Evolutionary conservation across 169 alveolate genomes (phyloP).

Genomic region (Plasmodium fragile): DNA sequence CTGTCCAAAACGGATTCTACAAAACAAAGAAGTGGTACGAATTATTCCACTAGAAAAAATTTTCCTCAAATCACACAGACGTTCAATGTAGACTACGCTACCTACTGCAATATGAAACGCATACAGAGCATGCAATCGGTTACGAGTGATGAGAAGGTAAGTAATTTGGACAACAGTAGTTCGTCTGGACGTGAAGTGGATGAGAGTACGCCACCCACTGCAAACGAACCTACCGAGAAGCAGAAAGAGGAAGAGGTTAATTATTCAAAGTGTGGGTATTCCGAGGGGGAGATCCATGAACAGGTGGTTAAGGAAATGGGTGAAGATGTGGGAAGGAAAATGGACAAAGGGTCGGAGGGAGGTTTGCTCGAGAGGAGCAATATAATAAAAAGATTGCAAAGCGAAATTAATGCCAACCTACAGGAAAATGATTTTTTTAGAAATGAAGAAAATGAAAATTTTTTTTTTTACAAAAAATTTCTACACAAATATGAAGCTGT

Average conservation of each 20-base stretch:
- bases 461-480: conserved; percentile 64
- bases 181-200: neutral
- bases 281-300: neutral
- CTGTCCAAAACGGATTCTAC: neutral
- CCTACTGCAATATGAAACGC: conserved; percentile 20
- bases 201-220: neutral
- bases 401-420: conserved; percentile 27
- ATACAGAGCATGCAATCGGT: neutral
- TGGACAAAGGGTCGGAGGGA: neutral
- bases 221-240: neutral
- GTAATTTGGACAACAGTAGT: neutral
- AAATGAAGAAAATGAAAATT: conserved; percentile 67
- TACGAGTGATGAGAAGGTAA: neutral
- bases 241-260: neutral
- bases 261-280: neutral
- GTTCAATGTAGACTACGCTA: conserved; percentile 7
- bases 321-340: neutral
- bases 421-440: conserved; percentile 54
- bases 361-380: neutral
- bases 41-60: neutral
- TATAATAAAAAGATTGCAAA: conserved; percentile 26
- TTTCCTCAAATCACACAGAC: neutral
- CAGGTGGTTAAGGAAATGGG: neutral
- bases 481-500: conserved; percentile 44
- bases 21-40: neutral